Conservation (phyloP, 2,329 filamentous ascomycete species). For the Macrophomina pseudophaseolina region DNA sequence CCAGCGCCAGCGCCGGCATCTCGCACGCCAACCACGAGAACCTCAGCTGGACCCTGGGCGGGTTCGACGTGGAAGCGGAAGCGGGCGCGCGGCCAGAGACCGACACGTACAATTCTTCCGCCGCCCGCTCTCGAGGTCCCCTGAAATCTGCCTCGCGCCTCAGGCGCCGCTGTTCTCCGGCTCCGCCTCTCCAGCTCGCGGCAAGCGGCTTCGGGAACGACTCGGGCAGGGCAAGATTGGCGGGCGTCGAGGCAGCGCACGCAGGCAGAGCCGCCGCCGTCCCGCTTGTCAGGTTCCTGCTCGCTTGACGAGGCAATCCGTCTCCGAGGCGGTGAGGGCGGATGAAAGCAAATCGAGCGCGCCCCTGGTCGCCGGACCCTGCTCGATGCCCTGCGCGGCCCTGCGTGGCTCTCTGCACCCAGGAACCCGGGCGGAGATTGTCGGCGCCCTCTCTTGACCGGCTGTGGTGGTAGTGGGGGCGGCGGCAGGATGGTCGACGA, state of each 20-base stretch:
- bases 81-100: neutral
- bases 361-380: conserved; percentile 12
- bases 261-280: conserved; percentile 18
- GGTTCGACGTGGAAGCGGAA: neutral
- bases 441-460: conserved; percentile 1
- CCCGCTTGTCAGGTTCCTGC: conserved; percentile 20
- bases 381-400: conserved; percentile 13
- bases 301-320: conserved; percentile 18
- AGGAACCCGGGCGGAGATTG: conserved; percentile 20
- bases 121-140: conserved; percentile 13
- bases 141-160: conserved; percentile 14
- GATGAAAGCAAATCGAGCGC: neutral
- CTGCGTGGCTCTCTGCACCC: conserved; percentile 9
- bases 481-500: conserved; percentile 16
- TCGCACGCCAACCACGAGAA: neutral
- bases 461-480: conserved; percentile 14
- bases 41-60: conserved; percentile 17
- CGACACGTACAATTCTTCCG: conserved; percentile 12
- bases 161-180: neutral
- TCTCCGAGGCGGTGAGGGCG: conserved; percentile 5
- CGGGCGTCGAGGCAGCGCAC: neutral
- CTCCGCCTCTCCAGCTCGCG: neutral
- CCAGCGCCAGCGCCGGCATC: conserved; percentile 12
- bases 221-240: conserved; percentile 23
- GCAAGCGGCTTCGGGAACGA: conserved; percentile 24